Evolutionary conservation across 176 grass and related monocot species (phyloP).

Genomic region (Avena sativa): DNA sequence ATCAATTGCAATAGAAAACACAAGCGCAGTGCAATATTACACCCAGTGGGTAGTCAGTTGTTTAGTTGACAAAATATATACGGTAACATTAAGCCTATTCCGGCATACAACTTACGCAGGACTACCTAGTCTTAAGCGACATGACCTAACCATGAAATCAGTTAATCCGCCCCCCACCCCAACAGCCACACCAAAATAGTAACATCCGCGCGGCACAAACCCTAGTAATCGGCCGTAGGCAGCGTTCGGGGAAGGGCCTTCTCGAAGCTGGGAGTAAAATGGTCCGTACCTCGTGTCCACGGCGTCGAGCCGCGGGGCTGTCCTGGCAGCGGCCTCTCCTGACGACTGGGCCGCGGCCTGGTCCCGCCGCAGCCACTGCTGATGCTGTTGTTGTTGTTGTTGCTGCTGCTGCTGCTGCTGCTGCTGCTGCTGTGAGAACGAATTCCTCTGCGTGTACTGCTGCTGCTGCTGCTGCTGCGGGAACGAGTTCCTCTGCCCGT

Average conservation of each 20-base stretch:
- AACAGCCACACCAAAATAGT: neutral
- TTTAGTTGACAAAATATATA: neutral
- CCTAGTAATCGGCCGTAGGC: neutral
- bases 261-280: neutral
- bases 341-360: conserved; percentile 38
- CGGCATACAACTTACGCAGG: neutral
- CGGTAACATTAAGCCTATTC: neutral
- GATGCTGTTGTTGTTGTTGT: conserved; percentile 27
- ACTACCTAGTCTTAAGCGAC: neutral
- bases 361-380: conserved; percentile 56
- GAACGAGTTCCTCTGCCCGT: conserved; percentile 16
- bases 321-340: conserved; percentile 26
- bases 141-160: conserved; percentile 7
- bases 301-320: conserved; percentile 26
- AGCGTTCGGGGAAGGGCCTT: neutral
- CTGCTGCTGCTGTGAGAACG: conserved; percentile 23
- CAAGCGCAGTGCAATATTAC: neutral
- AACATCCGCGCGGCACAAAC: conserved; percentile 4
- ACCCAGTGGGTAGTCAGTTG: neutral
- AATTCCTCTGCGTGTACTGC: conserved; percentile 46
- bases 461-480: conserved; percentile 28
- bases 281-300: conserved; percentile 50
- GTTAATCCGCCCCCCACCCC: neutral
- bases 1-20: neutral
- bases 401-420: conserved; percentile 34